Evolutionary conservation across 371 early-diverging fungal species (phyloP), one percentile per base, ranked within the genome.

Genomic region (Apophysomyces ossiformis): DNA sequence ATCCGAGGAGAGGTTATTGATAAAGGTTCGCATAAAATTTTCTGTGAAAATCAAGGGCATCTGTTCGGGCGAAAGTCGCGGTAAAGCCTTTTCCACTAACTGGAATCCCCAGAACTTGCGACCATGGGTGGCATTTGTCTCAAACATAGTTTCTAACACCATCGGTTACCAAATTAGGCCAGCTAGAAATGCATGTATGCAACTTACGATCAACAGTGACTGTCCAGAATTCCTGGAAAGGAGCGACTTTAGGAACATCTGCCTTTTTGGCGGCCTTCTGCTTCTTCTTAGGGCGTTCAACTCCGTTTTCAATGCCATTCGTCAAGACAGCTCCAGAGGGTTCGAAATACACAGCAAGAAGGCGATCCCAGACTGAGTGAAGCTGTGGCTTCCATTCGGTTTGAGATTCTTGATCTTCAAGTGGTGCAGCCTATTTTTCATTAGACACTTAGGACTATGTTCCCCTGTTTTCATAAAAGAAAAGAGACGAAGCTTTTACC

Each of bases 41-140:
- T 85, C 85, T 44, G 95, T 92, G 73, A 96, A 92, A 43, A 96
- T 75, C 63, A 88, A 72, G 0, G 93, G 88, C 67, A 93, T 82
- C 63, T 86, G 86, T 5, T 89, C 84, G 46, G 84, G 71, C 26
- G 81, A 74, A 56, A 94, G 78, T 36, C 79, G 79, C 18, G 87
- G 87, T 67, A 95, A 75, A 5, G 89, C 82, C 60, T 84, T 84
- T 65, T 90, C 87, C 45, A 96, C 87, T 26, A 95, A 73, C 64
- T 89, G 88, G 79, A 95, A 93, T 18, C 95, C 96, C 87, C 96
- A 89, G 81, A 82, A 93, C 70, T 92, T 93, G 69, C 93, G 90
- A 70, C 94, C 93, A 78, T 93, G 91, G 41, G 91, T 87, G 9
- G 95, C 77, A 44, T 83, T 84, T 12, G 74, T 65, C 58, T 85